Conservation (phyloP, 371 early-diverging fungal species). For the Circinella minor region DNA sequence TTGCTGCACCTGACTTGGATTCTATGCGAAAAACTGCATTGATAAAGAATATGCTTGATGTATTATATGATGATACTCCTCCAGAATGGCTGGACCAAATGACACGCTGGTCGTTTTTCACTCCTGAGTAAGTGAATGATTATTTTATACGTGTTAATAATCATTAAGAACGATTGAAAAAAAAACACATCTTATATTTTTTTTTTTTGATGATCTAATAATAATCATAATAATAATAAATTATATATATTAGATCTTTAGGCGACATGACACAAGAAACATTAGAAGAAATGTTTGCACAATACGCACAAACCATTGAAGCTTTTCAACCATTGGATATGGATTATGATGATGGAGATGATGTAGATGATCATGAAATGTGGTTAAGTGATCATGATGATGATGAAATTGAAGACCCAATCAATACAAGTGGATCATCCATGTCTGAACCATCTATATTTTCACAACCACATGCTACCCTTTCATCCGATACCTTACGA, state of each 20-base stretch:
- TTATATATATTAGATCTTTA: slow-evolving; percentile 34
- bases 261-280: slow-evolving; percentile 53
- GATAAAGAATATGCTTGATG: slow-evolving; percentile 51
- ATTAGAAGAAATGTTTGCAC: slow-evolving; percentile 49
- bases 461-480: slow-evolving; percentile 20
- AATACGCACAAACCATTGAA: slow-evolving; percentile 53
- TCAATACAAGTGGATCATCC: slow-evolving; percentile 13
- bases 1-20: slow-evolving; percentile 53
- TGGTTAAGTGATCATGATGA: slow-evolving; percentile 23
- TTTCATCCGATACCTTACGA: slow-evolving; percentile 18
- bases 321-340: slow-evolving; percentile 42
- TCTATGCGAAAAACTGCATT: slow-evolving; percentile 54
- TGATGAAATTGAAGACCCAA: neutral
- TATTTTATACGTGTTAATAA: no score
- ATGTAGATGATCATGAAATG: slow-evolving; percentile 30
- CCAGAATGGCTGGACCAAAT: slow-evolving; percentile 57
- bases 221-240: neutral
- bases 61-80: slow-evolving; percentile 46
- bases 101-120: slow-evolving; percentile 59
- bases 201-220: no score
- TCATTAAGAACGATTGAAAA: no score
- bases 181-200: slow-evolving; percentile 9
- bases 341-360: slow-evolving; percentile 32
- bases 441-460: slow-evolving; percentile 24
- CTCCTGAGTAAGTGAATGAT: slow-evolving; percentile 45